Conservation (phyloP, 192 early-diverging fungal species). For the Coemansia sp. region DNA sequence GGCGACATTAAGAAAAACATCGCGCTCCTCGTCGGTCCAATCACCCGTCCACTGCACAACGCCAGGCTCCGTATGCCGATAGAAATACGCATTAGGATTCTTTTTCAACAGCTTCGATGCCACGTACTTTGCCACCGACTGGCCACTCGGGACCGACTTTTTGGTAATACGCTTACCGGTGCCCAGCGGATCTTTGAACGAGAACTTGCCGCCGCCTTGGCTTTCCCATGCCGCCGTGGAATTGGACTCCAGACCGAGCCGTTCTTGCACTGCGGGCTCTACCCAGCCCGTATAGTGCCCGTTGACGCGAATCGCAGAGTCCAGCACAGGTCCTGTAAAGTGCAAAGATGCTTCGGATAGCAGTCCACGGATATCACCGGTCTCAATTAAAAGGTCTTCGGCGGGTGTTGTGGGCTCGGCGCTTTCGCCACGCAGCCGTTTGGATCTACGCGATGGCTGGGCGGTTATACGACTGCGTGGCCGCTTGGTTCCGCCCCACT, state of each 20-base stretch:
- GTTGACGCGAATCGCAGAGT: conserved; percentile 57
- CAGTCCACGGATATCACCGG: conserved; percentile 25
- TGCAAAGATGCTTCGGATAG: conserved; percentile 57
- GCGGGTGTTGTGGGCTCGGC: conserved; percentile 27
- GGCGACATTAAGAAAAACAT: conserved; percentile 58
- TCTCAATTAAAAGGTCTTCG: conserved; percentile 39
- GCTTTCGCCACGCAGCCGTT: conserved; percentile 44
- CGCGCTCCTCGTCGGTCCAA: conserved; percentile 66
- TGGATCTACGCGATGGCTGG: conserved; percentile 35
- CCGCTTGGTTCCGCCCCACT: conserved; percentile 16
- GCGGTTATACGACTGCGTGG: background rate
- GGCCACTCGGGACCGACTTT: conserved; percentile 27
- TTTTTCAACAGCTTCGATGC: conserved; percentile 69
- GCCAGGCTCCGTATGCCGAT: conserved; percentile 74
- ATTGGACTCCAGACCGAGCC: conserved; percentile 59
- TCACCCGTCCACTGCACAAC: conserved; percentile 72
- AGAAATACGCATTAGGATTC: conserved; percentile 77
- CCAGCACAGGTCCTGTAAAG: conserved; percentile 53
- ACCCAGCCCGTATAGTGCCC: conserved; percentile 71
- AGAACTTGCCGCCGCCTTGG: conserved; percentile 72
- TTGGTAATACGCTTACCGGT: conserved; percentile 47
- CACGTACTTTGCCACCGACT: conserved; percentile 51
- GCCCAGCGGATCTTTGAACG: conserved; percentile 64
- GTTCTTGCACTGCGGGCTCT: conserved; percentile 57
- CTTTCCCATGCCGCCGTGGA: conserved; percentile 71